These are phyloP conservation scores for Periglandula ipomoeae DNA, from an alignment of 2,329 filamentous ascomycete species.

Conservation along the genomic window DNA sequence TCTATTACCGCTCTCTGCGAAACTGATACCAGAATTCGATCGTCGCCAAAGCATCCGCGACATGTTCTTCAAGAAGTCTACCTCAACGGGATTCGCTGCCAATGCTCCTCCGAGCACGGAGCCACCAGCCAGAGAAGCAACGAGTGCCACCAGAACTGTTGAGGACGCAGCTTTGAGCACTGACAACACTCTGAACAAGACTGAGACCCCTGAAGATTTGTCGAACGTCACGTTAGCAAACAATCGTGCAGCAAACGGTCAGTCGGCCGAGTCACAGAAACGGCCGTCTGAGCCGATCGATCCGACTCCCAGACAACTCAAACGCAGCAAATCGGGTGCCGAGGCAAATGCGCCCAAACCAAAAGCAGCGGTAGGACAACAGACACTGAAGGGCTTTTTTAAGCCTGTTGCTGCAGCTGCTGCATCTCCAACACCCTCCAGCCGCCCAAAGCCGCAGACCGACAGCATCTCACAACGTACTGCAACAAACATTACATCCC, in stretches of 20 bases:
- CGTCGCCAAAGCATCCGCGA: constrained; percentile 78
- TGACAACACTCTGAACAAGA: background rate
- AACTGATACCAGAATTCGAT: constrained; percentile 79
- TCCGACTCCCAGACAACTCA: constrained; percentile 8
- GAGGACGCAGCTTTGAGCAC: background rate
- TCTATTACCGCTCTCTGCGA: constrained; percentile 66
- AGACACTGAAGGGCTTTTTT: constrained; percentile 72
- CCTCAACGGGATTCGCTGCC: background rate
- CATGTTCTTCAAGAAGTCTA: constrained; percentile 59
- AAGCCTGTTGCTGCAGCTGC: constrained; percentile 34
- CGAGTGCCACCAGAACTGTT: background rate
- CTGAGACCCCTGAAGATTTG: background rate
- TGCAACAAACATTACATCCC: background rate
- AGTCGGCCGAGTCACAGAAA: background rate
- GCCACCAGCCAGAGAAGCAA: background rate
- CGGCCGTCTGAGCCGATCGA: background rate
- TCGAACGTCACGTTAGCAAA: background rate
- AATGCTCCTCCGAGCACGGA: background rate
- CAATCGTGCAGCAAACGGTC: background rate
- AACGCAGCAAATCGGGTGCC: constrained; percentile 17
- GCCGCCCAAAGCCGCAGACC: background rate
- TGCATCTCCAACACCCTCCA: background rate
- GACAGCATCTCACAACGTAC: background rate
- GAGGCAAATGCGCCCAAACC: constrained; percentile 20
- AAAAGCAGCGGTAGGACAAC: constrained; percentile 30